Evolutionary conservation across 441 rosid genomes (phyloP).

Genomic region (Hura crepitans): DNA sequence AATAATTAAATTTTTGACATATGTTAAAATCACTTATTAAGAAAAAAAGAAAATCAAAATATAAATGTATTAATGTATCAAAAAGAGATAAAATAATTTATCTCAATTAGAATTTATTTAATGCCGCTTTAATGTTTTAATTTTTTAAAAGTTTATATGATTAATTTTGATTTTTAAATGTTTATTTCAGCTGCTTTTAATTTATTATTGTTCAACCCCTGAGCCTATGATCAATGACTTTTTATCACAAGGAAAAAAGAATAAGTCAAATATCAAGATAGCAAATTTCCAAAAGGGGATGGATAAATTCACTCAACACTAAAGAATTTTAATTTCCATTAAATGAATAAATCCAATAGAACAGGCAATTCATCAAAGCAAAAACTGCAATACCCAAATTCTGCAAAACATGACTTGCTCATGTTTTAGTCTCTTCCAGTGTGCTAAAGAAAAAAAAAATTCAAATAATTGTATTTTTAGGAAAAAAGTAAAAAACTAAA

Average conservation of each 20-base stretch:
- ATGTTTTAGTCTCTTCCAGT: neutral
- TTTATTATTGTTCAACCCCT: too few species aligned
- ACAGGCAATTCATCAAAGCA: neutral
- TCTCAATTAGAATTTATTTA: too few species aligned
- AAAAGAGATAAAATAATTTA: neutral
- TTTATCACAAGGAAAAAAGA: neutral
- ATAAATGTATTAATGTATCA: neutral
- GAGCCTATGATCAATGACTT: too few species aligned
- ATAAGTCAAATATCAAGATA: neutral
- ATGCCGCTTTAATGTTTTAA: too few species aligned
- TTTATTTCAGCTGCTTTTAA: too few species aligned
- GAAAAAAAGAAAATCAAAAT: too few species aligned
- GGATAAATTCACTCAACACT: neutral
- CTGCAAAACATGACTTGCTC: constrained; percentile 11
- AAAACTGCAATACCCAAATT: neutral
- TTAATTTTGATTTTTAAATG: too few species aligned
- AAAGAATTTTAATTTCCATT: neutral
- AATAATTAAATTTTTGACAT: too few species aligned
- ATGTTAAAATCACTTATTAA: too few species aligned
- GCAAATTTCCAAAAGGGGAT: neutral
- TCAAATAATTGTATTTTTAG: neutral
- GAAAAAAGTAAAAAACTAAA: too few species aligned
- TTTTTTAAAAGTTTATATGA: too few species aligned
- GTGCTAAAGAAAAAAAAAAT: constrained; percentile 1
- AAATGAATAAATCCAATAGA: constrained; percentile 12